A percentile compares a stretch with the other conserved stretches of the same genome.
Conservation (phyloP, 2,329 filamentous ascomycete genomes). For the Teratosphaeria gauchensis region DNA sequence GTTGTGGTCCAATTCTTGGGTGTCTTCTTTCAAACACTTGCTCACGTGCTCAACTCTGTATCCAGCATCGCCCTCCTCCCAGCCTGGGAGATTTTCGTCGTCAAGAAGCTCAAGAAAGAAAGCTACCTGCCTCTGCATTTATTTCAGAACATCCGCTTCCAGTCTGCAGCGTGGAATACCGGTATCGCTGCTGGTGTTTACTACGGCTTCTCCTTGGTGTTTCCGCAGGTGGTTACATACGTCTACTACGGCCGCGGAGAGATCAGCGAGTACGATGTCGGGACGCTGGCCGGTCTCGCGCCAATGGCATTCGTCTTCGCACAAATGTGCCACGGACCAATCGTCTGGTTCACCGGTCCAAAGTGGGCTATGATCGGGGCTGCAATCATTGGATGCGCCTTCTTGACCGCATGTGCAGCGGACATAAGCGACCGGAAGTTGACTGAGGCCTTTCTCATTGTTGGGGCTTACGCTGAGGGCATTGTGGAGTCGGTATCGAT, state of each 20-base stretch:
- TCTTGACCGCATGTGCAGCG: slow-evolving; percentile 13
- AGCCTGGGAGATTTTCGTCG: slow-evolving; percentile 15
- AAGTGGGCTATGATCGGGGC: slow-evolving; percentile 19
- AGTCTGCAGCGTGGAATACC: slow-evolving; percentile 16
- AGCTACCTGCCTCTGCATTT: slow-evolving; percentile 18
- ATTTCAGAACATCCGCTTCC: slow-evolving; percentile 19
- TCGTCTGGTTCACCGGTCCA: slow-evolving; percentile 16
- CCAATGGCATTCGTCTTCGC: slow-evolving; percentile 20
- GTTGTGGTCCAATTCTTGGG: too few species aligned
- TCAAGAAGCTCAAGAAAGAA: slow-evolving; percentile 11
- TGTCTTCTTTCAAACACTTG: too few species aligned
- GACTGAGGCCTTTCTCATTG: slow-evolving; percentile 14
- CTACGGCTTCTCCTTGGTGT: slow-evolving; percentile 16
- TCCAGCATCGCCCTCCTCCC: slow-evolving; percentile 14
- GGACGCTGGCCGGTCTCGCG: slow-evolving; percentile 15
- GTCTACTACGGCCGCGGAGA: slow-evolving; percentile 15
- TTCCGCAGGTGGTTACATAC: slow-evolving; percentile 16
- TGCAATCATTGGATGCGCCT: slow-evolving; percentile 12
- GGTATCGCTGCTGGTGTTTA: slow-evolving; percentile 17
- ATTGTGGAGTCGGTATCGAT: slow-evolving; percentile 17
- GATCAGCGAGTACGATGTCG: slow-evolving; percentile 18
- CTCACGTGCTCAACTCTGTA: background rate
- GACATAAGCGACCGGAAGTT: slow-evolving; percentile 13
- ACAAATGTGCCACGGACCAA: slow-evolving; percentile 17
- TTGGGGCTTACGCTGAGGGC: slow-evolving; percentile 14